Evolutionary conservation across 495 filamentous ascomycete genomes (phyloP).

Genomic region (Viridothelium virens): DNA sequence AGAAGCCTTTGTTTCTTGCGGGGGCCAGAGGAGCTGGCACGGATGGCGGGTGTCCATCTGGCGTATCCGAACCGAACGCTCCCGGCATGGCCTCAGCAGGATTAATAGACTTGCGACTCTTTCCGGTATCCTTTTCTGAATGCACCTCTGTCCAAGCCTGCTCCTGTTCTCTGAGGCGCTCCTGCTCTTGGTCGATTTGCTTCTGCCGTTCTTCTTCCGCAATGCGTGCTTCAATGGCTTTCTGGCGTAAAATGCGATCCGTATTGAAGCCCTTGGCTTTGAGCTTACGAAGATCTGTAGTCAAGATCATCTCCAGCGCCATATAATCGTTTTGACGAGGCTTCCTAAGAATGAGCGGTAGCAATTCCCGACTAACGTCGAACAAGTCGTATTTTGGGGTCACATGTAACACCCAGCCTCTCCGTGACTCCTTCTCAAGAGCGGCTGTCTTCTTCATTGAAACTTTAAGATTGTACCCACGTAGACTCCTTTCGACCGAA

Average conservation of each 20-base stretch:
- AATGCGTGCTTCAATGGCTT: constrained; percentile 74
- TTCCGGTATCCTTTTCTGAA: constrained; percentile 19
- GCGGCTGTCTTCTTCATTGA: constrained; percentile 63
- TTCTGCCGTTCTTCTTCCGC: constrained; percentile 73
- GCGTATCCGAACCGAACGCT: constrained; percentile 23
- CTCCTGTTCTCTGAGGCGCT: constrained; percentile 49
- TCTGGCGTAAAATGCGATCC: constrained; percentile 76
- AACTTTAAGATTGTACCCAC: constrained; percentile 55
- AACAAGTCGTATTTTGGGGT: constrained; percentile 68
- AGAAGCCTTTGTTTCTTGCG: not conserved
- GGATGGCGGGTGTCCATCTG: not conserved
- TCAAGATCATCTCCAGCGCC: constrained; percentile 79
- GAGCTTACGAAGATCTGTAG: constrained; percentile 68
- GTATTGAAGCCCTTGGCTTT: constrained; percentile 87
- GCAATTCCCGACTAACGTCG: constrained; percentile 78
- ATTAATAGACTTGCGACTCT: constrained; percentile 43
- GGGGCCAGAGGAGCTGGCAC: not conserved
- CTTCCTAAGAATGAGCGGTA: constrained; percentile 67
- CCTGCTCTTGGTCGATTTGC: constrained; percentile 66
- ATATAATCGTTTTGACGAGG: constrained; percentile 78
- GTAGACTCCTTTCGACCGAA: constrained; percentile 63
- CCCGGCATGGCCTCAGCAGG: constrained; percentile 28
- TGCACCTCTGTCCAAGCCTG: not conserved
- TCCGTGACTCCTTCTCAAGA: constrained; percentile 45
- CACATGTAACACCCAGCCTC: constrained; percentile 48